Evolutionary conservation across 768 basidiomycete genomes (phyloP).

Genomic region (Candolleomyces aberdarensis): DNA sequence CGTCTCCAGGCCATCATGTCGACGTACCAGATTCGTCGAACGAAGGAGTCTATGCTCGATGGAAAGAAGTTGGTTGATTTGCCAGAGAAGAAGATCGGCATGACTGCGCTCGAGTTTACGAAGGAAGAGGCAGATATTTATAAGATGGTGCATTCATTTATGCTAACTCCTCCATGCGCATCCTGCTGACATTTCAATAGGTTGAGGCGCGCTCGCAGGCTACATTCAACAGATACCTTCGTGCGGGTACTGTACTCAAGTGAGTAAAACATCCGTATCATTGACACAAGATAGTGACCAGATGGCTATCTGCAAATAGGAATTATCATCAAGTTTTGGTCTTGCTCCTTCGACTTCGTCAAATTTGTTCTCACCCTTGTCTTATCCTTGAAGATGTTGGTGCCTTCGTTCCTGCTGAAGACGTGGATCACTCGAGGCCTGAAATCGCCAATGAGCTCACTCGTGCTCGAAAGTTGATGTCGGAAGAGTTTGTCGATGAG

Average conservation of each 20-base stretch:
- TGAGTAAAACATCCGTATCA: slow-evolving; percentile 17
- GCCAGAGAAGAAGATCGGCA: slow-evolving; percentile 49
- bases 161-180: background rate
- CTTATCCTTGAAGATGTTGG: slow-evolving; percentile 57
- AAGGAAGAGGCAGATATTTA: slow-evolving; percentile 66
- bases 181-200: slow-evolving; percentile 20
- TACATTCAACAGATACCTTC: slow-evolving; percentile 60
- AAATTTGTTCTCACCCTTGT: slow-evolving; percentile 66
- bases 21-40: slow-evolving; percentile 55
- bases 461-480: slow-evolving; percentile 43
- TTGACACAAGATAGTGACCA: background rate
- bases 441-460: slow-evolving; percentile 39
- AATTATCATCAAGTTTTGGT: slow-evolving; percentile 58
- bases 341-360: slow-evolving; percentile 53
- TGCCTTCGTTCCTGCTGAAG: slow-evolving; percentile 41
- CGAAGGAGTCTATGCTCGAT: slow-evolving; percentile 60
- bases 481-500: slow-evolving; percentile 44
- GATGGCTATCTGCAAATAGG: slow-evolving; percentile 19
- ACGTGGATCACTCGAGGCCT: slow-evolving; percentile 27
- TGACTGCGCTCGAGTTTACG: slow-evolving; percentile 54
- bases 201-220: slow-evolving; percentile 54
- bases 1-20: slow-evolving; percentile 58
- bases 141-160: slow-evolving; percentile 34
- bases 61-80: slow-evolving; percentile 68
- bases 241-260: slow-evolving; percentile 68